These are phyloP conservation scores for Saussurea involucrata DNA, from an alignment of 129 eudicot genomes.

Conservation along the genomic window DNA sequence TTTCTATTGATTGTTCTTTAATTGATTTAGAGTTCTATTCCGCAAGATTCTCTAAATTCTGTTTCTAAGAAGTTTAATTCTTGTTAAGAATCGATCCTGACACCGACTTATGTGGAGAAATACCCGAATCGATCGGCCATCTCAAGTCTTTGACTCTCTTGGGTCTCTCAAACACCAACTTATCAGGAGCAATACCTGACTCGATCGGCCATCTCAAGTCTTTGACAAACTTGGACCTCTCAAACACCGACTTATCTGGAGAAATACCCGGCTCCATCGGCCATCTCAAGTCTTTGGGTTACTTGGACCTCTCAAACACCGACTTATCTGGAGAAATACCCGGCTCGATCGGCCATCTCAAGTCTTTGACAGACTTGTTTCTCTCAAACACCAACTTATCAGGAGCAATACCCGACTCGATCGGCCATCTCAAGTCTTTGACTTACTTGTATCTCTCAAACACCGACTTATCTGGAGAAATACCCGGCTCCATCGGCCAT, in stretches of 20 bases:
- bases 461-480: background rate
- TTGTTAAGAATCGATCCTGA: no score
- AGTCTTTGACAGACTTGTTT: background rate
- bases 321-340: slow-evolving; percentile 20
- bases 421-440: slow-evolving; percentile 19
- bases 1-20: no score
- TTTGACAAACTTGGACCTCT: background rate
- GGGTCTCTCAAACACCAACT: background rate
- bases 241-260: background rate
- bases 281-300: background rate
- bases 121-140: background rate
- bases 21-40: no score
- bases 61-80: no score
- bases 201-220: background rate
- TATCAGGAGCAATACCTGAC: background rate
- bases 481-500: no score
- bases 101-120: background rate
- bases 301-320: background rate
- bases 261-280: slow-evolving; percentile 3
- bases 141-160: background rate
- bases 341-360: slow-evolving; percentile 20
- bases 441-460: background rate
- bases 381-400: slow-evolving; percentile 14
- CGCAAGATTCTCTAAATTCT: no score
- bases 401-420: slow-evolving; percentile 17